Base-by-base conservation (phyloP, 805 yeast genomes). In the Kockiozyma suomiensis region DNA sequence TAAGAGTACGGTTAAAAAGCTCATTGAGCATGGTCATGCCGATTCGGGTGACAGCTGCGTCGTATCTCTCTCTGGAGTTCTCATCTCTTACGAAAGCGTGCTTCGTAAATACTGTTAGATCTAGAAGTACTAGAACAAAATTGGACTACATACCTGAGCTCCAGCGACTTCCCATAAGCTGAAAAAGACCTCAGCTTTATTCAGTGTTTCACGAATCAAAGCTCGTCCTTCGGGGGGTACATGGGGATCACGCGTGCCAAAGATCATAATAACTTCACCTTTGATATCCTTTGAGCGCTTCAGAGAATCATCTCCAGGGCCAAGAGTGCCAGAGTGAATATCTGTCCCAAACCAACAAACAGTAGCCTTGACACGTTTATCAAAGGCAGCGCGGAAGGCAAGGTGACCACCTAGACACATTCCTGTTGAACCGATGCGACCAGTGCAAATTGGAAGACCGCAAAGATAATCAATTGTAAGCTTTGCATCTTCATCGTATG, bases 331-430 rank as follows among this genome's bases (percentile, higher is more conserved):
- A 60, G 78, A 78, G 70, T 88, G 94, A 69, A 88, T 85, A 69
- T 88, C 94, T 4, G 96, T 88, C 13, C 90, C 88, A 75, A 88
- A 88, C 74, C 87, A 88, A 62, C 91, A 84, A 19, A 87, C 87
- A 10, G 86, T 80, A 17, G 92, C 90, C 12, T 76, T 75, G 47
- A 88, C 83, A 58, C 90, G 74, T 38, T 79, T 76, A 69, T 87
- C 90, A 65, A 87, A 76, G 1, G 86, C 84, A 1, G 85, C 79
- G 66, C 96, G 78, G 75, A 81, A 86, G 0, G 94, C 93, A 68
- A 87, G 76, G 70, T 88, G 94, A 1, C 94, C 96, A 21, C 94
- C 94, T 38, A 88, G 80, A 72, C 96, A 88, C 94, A 88, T 88
- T 19, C 94, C 96, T 2, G 93, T 87, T 47, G 91, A 86, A 38